Evolutionary conservation across 371 early-diverging fungal species (phyloP).

Genomic region (Rhizopus delemar): DNA sequence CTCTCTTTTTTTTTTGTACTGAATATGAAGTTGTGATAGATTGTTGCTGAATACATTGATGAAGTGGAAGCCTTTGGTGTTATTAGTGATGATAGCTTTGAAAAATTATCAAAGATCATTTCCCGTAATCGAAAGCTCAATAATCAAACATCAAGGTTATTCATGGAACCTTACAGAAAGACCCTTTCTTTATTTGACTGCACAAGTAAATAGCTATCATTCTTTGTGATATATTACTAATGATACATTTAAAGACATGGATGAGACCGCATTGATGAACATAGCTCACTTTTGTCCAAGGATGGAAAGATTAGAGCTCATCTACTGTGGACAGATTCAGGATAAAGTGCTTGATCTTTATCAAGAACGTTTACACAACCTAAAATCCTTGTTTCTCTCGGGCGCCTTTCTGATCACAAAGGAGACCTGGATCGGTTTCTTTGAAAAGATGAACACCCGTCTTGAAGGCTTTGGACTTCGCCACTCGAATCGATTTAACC

Average conservation of each 20-base stretch:
- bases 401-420: constrained; percentile 77
- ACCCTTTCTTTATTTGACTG: constrained; percentile 78
- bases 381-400: constrained; percentile 63
- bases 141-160: constrained; percentile 66
- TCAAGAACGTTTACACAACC: constrained; percentile 41
- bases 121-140: constrained; percentile 73
- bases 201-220: constrained; percentile 50
- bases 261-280: constrained; percentile 51
- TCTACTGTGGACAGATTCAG: constrained; percentile 78
- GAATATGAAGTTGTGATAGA: constrained; percentile 21
- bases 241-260: constrained; percentile 45
- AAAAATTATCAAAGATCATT: constrained; percentile 78
- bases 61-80: constrained; percentile 83
- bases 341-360: constrained; percentile 56
- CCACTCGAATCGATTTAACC: constrained; percentile 64
- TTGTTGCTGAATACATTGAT: constrained; percentile 73
- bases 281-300: constrained; percentile 70
- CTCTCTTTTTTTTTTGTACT: neutral
- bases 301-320: constrained; percentile 60
- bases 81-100: constrained; percentile 66
- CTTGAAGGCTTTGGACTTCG: constrained; percentile 63
- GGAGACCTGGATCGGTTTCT: constrained; percentile 61
- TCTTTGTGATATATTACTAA: neutral
- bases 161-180: constrained; percentile 64
- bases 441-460: constrained; percentile 48